Base-by-base conservation (phyloP, 164 flowering plant species). In the Vitis rotundifolia region DNA sequence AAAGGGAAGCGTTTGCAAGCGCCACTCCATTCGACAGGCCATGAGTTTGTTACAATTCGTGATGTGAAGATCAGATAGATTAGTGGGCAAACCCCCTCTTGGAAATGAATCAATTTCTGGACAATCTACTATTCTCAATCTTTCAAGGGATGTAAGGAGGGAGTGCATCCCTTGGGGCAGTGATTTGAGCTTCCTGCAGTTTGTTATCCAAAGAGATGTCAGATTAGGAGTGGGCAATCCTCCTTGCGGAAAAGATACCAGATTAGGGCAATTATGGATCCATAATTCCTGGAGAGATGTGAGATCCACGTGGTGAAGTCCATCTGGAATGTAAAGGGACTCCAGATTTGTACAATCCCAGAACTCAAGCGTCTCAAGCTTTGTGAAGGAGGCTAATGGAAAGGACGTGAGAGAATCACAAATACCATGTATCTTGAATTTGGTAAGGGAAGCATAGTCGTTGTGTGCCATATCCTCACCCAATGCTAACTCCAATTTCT, bases 61-160 rank as follows among this genome's bases (percentile, higher is more conserved):
- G 29, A 79, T 69, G 2, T 2, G 0, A 49, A 79, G 69, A 1
- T 48, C 15, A 8, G 10, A 3, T 13, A 79, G 53, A 15, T 31
- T 73, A 11, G 68, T 3, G 1, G 82, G 82, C 58, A 76, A 67
- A 15, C 77, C 75, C 12, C 63, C 70, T 14, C 49, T 65, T 18
- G 73, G 75, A 58, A 73, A 67, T 3, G 57, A 59, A 18, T 31
- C 70, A 28, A 71, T 28, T 18, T 63, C 49, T 15, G 66, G 75
- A 68, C 72, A 71, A 8, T 11, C 26, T 0, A 1, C 13, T 10
- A 76, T 28, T 0, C 0, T 11, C 51, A 75, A 18, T 0, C 0
- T 0, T 37, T 51, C 26, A 6, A 79, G 75, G 44, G 44, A 37
- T 37, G 44, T 0, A 22, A 4, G 44, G 44, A 37, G 44, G 44